Conservation (phyloP, 495 filamentous ascomycete species). For the Aspergillus asperescens region DNA sequence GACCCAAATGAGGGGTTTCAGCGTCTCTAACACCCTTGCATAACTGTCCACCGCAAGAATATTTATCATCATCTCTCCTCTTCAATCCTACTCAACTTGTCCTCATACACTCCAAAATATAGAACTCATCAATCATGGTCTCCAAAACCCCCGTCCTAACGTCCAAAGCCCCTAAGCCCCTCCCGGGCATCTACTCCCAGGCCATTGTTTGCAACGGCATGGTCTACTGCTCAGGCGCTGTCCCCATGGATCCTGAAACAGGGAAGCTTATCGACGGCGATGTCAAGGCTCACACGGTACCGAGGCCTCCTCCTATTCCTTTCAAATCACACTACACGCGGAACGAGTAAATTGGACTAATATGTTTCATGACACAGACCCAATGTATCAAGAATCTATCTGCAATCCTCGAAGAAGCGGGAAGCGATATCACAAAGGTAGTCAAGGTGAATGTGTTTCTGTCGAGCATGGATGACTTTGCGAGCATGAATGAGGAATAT, state of each 20-base stretch:
- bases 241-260: constrained; percentile 44
- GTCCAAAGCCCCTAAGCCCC: constrained; percentile 48
- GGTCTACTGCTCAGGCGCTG: constrained; percentile 52
- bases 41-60: background rate
- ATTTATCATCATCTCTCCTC: background rate
- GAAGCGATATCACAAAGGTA: constrained; percentile 56
- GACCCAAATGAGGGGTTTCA: background rate
- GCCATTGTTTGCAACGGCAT: constrained; percentile 53
- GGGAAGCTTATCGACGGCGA: constrained; percentile 43
- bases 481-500: constrained; percentile 58
- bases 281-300: constrained; percentile 47
- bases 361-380: constrained; percentile 10
- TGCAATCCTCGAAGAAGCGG: constrained; percentile 60
- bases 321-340: too few relatives aligned
- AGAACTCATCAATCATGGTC: constrained; percentile 18
- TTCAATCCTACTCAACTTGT: background rate
- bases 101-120: background rate
- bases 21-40: background rate
- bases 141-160: constrained; percentile 40
- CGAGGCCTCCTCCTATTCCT: too few relatives aligned
- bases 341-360: background rate
- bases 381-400: constrained; percentile 59
- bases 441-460: constrained; percentile 69
- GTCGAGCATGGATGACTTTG: constrained; percentile 64
- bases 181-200: constrained; percentile 50